Conservation (phyloP, 164 flowering plant species). For the Chloranthus sessilifolius region DNA sequence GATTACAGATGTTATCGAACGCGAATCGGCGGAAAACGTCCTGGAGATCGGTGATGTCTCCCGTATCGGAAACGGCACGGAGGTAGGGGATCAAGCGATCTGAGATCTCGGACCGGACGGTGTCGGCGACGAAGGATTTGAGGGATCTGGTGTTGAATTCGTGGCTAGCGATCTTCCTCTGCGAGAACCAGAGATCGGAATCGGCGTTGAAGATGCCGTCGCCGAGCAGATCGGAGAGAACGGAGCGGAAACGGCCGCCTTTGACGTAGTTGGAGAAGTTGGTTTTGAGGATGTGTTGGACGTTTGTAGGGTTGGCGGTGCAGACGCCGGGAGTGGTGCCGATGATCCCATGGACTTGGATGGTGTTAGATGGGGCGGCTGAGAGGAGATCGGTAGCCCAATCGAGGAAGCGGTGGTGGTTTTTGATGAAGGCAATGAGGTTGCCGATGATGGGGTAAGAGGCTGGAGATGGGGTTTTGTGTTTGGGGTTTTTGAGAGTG, state of each 20-base stretch:
- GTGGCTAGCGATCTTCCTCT: constrained; percentile 44
- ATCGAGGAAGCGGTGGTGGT: constrained; percentile 49
- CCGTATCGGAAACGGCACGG: constrained; percentile 6
- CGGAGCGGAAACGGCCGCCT: constrained; percentile 31
- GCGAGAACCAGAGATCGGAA: constrained; percentile 31
- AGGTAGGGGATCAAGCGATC: constrained; percentile 33
- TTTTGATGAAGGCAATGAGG: constrained; percentile 32
- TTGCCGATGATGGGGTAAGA: constrained; percentile 41
- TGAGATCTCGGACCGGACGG: constrained; percentile 21
- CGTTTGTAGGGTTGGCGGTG: constrained; percentile 37
- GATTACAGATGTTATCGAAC: constrained; percentile 38
- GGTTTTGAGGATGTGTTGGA: constrained; percentile 35
- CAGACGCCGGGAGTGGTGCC: constrained; percentile 27
- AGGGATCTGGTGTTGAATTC: constrained; percentile 47
- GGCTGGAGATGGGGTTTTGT: constrained; percentile 24
- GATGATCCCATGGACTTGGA: constrained; percentile 28
- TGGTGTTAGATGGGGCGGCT: constrained; percentile 30
- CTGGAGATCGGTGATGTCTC: constrained; percentile 28
- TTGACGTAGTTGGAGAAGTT: constrained; percentile 44
- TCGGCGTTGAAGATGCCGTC: constrained; percentile 45
- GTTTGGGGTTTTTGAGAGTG: not conserved
- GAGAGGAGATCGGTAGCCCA: constrained; percentile 46
- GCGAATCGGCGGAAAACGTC: constrained; percentile 23
- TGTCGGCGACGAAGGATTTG: constrained; percentile 27
- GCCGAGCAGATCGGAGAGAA: constrained; percentile 39